phyloP scores from a whole-genome alignment of 2,329 filamentous ascomycete genomes.

The Pseudogymnoascus sp. region DNA sequence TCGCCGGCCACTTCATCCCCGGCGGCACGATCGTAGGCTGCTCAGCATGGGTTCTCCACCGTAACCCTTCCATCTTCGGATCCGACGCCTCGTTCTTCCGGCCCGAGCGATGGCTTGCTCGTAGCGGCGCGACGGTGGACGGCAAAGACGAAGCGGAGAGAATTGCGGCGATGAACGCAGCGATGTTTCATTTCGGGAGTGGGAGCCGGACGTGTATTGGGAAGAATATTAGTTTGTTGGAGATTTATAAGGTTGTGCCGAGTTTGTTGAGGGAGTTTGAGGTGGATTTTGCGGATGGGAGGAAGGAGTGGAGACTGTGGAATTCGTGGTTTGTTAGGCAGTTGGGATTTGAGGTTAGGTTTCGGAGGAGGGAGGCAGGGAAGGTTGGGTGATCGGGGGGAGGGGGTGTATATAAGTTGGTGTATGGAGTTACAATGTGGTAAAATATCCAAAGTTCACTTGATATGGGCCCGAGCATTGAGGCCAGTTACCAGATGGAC shows the following conservation, averaged over 20 bases:
- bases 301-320: slow-evolving; percentile 48
- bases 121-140: slow-evolving; percentile 31
- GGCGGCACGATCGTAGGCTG: slow-evolving; percentile 68
- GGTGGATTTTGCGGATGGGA: slow-evolving; percentile 47
- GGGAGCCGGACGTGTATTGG: slow-evolving; percentile 63
- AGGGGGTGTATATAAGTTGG: background rate
- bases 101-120: slow-evolving; percentile 57
- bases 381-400: too few relatives aligned
- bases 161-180: slow-evolving; percentile 57
- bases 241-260: slow-evolving; percentile 57
- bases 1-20: slow-evolving; percentile 53
- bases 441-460: background rate
- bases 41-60: slow-evolving; percentile 68
- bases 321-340: slow-evolving; percentile 60
- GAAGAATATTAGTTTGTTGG: slow-evolving; percentile 54
- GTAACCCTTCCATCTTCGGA: slow-evolving; percentile 59
- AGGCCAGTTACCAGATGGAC: background rate
- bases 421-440: background rate
- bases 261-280: slow-evolving; percentile 56
- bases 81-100: slow-evolving; percentile 55
- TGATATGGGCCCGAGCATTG: background rate
- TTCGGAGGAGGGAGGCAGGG: slow-evolving; percentile 16
- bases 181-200: slow-evolving; percentile 68
- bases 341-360: slow-evolving; percentile 39
- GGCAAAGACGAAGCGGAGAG: slow-evolving; percentile 40